Base-by-base conservation (phyloP, 2,329 filamentous ascomycete species). In the Ceratocystis cubensis region DNA sequence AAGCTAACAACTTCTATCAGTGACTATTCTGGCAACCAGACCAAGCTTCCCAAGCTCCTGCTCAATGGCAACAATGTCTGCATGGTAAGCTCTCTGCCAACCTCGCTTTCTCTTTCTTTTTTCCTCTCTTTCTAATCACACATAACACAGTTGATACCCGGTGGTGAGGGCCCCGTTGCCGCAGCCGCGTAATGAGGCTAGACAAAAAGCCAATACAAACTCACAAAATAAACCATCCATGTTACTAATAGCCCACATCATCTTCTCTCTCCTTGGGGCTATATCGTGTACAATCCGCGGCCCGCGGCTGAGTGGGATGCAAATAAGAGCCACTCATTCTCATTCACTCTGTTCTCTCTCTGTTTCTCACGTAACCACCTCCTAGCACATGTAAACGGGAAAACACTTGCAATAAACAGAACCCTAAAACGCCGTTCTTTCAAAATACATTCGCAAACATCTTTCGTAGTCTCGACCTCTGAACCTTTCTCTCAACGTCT, bases 1-100 rank as follows among this genome's bases (percentile, higher is more conserved):
- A 8, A n/a, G 56, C 56, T 37, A 37, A 41, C 22, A 30, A 65
- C 65, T 59, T 53, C 5, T n/a, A 50, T 3, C 64, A 97, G 93
- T 75, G 94, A 99, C 78, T 96, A 96, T 78, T 87, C 87, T 4
- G 93, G 93, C 69, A 85, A 88, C 72, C 88, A 93, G 76, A 89
- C 86, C 59, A 96, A 96, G 76, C 84, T 99, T 50, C 84, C 91
- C 64, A 97, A 97, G 81, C 96, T 99, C 69, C 78, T 99, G 53
- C 80, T 99, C 48, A 99, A 99, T 73, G 94, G 94, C 67, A 99
- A 99, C 79, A 97, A 97, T 73, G 91, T 99, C 70, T 97, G 93
- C 88, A 99, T 99, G 94, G 94, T 96, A 82, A 66, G 81, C 71
- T 1, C 30, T 61, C 15, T 5, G 8, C 10, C 48, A 25, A n/a